Percentiles rank a stretch among this genome's conserved stretches.
Evolutionary conservation across 2,329 filamentous ascomycete species (phyloP).

Genomic region (Leptographium flavum): DNA sequence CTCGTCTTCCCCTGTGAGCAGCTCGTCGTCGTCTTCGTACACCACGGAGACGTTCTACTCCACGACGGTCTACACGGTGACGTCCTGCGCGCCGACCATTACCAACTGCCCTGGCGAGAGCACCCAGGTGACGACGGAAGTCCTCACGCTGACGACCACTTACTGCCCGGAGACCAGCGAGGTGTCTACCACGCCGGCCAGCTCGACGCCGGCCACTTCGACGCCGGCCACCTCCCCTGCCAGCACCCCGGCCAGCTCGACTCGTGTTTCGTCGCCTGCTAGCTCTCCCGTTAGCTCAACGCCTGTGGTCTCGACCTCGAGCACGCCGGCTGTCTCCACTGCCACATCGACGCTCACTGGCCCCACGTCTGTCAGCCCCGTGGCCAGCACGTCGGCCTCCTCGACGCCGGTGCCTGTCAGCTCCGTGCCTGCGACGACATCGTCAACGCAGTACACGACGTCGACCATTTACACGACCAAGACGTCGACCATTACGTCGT

Average conservation of each 20-base stretch:
- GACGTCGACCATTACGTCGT: constrained; percentile 15
- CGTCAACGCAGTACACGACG: constrained; percentile 6
- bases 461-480: constrained; percentile 13
- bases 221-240: neutral
- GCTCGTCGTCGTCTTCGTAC: neutral
- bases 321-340: too few relatives aligned
- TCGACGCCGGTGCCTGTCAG: neutral
- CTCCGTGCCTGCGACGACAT: neutral
- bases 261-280: neutral
- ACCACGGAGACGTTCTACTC: constrained; percentile 3
- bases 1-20: neutral
- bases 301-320: too few relatives aligned
- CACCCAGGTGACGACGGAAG: neutral
- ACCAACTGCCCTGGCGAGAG: constrained; percentile 1
- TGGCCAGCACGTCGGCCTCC: too few relatives aligned
- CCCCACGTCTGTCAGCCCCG: too few relatives aligned
- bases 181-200: neutral
- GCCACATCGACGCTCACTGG: neutral
- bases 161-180: neutral
- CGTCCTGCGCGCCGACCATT: constrained; percentile 4
- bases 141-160: neutral
- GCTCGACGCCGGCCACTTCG: neutral
- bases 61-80: constrained; percentile 4
- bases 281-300: neutral
- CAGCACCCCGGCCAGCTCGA: neutral